Evolutionary conservation across 2,329 filamentous ascomycete species (phyloP), one percentile per base, ranked within the genome.

Genomic region (Arachnopeziza araneosa): DNA sequence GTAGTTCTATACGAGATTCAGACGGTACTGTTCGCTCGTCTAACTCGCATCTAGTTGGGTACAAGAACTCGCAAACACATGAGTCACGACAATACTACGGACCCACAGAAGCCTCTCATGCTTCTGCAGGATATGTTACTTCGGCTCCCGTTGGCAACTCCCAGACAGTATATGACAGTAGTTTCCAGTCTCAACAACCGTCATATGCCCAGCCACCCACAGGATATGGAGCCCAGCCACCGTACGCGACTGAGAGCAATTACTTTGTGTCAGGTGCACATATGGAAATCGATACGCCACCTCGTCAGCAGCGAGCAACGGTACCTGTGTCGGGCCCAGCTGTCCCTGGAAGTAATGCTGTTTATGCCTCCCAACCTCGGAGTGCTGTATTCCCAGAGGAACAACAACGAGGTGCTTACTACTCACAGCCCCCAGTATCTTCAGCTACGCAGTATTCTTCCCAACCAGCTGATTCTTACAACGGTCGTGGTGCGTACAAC

Each of bases 401-500:
- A 19, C 64, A 67, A 26, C 60, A 55, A 24, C 48, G 19, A 58
- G 63, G 56, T 50, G 53, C 48, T 60, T 65, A 66, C 57, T 66
- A 66, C 36, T 50, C 62, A 56, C 56, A 61, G 50, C 53, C 70
- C 67, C 65, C 70, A 55, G 68, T 68, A 62, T 69, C 75, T 44
- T 76, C 76, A 63, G 67, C 72, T 56, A 69, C 75, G 52, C 75
- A 76, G 66, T 69, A 68, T 66, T 26, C 65, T 6, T 58, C 66
- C 24, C 80, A 80, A 68, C 76, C 80, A 62, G 71, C 76, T 70
- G 82, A 84, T 71, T 75, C 81, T 52, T 79, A 80, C 65, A 83
- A 81, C 67, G 81, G 81, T 76, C 83, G 83, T 78, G 82, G 83
- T 83, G 79, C 79, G 80, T 86, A 81, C 75, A 64, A 61, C 66